These are phyloP conservation scores for Paraphaeosphaeria sporulosa DNA, from an alignment of 2,329 filamentous ascomycete genomes.

Conservation along the genomic window DNA sequence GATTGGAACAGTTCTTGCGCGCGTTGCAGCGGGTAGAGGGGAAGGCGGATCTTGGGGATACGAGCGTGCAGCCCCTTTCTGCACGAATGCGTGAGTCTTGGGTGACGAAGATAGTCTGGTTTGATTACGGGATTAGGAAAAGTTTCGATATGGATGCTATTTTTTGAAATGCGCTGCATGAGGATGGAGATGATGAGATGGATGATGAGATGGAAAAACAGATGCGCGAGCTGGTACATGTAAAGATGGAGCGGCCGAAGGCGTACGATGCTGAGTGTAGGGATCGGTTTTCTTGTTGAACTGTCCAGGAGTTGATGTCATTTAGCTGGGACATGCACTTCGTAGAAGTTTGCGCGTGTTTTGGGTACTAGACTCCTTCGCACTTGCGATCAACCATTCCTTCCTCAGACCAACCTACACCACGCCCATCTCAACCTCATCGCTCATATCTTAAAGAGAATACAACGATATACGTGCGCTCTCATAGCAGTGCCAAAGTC, in stretches of 20 bases:
- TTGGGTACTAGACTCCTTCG: too few species aligned
- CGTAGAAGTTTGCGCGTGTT: neutral
- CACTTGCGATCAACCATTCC: too few species aligned
- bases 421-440: too few species aligned
- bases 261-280: conserved; percentile 21
- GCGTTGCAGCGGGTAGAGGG: conserved; percentile 40
- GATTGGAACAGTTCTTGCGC: conserved; percentile 50
- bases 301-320: neutral
- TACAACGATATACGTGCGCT: neutral
- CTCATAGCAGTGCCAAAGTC: neutral
- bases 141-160: conserved; percentile 46
- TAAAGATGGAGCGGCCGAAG: conserved; percentile 25
- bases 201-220: conserved; percentile 12
- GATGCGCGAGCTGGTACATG: conserved; percentile 18
- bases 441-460: neutral
- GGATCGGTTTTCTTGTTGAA: conserved; percentile 11
- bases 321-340: too few species aligned
- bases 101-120: conserved; percentile 48
- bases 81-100: conserved; percentile 48
- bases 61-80: conserved; percentile 25
- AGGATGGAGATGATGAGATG: conserved; percentile 19
- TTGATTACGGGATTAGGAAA: conserved; percentile 48
- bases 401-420: too few species aligned
- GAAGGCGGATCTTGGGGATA: conserved; percentile 16
- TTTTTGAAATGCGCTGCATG: conserved; percentile 38